These are phyloP conservation scores for Flaveria ramosissima DNA, from an alignment of 129 eudicot species.

Conservation along the genomic window DNA sequence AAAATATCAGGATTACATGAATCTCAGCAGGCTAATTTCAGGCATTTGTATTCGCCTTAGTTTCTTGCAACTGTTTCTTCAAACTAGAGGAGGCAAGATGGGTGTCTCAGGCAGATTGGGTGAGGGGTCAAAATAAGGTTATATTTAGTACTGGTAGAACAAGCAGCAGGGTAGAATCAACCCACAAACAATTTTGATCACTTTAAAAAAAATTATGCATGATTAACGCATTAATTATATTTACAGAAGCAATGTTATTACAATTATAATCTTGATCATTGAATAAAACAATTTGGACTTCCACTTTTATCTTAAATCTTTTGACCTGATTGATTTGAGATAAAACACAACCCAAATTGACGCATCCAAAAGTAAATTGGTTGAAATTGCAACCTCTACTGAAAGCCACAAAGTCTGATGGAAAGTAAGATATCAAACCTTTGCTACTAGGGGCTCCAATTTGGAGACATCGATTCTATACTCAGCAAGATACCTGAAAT, in stretches of 20 bases:
- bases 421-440: constrained; percentile 50
- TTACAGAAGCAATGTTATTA: neutral
- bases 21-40: constrained; percentile 2
- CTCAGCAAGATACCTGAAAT: constrained; percentile 66
- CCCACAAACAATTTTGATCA: neutral
- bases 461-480: constrained; percentile 90
- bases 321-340: neutral
- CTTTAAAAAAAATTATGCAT: neutral
- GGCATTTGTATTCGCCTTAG: constrained; percentile 8
- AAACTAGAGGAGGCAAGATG: constrained; percentile 5
- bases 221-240: neutral
- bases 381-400: neutral
- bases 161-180: neutral
- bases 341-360: neutral
- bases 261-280: neutral
- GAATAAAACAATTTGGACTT: neutral
- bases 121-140: neutral
- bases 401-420: neutral
- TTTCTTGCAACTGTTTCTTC: neutral
- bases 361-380: neutral
- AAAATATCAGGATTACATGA: neutral
- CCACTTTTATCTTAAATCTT: neutral
- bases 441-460: constrained; percentile 96
- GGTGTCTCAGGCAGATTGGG: neutral
- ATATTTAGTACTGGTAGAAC: neutral